Conservation (phyloP, 1,284 basidiomycete species). For the Hypsizygus ulmarius region DNA sequence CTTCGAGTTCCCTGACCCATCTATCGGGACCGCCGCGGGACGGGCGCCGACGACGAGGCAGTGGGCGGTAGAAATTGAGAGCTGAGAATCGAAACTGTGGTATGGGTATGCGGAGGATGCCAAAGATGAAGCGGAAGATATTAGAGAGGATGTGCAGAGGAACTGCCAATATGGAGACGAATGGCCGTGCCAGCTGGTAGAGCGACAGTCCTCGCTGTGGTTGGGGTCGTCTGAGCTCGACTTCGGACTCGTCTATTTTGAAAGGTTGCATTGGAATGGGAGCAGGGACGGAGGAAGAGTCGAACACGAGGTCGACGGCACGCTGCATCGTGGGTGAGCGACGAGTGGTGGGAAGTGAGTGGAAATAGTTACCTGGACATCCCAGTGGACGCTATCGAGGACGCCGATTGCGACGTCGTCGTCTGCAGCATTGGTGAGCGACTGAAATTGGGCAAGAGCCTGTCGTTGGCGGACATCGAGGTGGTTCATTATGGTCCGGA, state of each 20-base stretch:
- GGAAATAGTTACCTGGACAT: slow-evolving; percentile 48
- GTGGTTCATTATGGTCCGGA: slow-evolving; percentile 25
- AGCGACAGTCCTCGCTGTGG: slow-evolving; percentile 20
- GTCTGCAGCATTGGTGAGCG: slow-evolving; percentile 56
- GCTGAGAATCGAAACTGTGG: slow-evolving; percentile 43
- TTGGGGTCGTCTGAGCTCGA: slow-evolving; percentile 18
- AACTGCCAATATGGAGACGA: slow-evolving; percentile 39
- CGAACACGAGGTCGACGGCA: slow-evolving; percentile 63
- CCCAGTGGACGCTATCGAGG: slow-evolving; percentile 63
- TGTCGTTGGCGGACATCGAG: slow-evolving; percentile 45
- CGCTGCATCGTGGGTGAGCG: slow-evolving; percentile 33
- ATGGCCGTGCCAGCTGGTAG: slow-evolving; percentile 25
- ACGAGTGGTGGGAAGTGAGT: slow-evolving; percentile 1
- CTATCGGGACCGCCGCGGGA: slow-evolving; percentile 56
- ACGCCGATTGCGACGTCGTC: slow-evolving; percentile 56
- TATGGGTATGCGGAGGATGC: slow-evolving; percentile 50
- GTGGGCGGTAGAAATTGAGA: slow-evolving; percentile 42
- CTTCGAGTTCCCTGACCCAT: slow-evolving; percentile 76
- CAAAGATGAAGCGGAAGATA: slow-evolving; percentile 53
- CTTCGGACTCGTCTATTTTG: slow-evolving; percentile 56
- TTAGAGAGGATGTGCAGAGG: slow-evolving; percentile 49
- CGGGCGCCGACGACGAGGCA: slow-evolving; percentile 25
- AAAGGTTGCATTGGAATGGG: slow-evolving; percentile 34
- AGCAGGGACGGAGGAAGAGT: slow-evolving; percentile 25
- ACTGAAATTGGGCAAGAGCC: slow-evolving; percentile 51